phyloP scores from a whole-genome alignment of 805 yeast genomes.

The Pichia rugopelliculosa region DNA sequence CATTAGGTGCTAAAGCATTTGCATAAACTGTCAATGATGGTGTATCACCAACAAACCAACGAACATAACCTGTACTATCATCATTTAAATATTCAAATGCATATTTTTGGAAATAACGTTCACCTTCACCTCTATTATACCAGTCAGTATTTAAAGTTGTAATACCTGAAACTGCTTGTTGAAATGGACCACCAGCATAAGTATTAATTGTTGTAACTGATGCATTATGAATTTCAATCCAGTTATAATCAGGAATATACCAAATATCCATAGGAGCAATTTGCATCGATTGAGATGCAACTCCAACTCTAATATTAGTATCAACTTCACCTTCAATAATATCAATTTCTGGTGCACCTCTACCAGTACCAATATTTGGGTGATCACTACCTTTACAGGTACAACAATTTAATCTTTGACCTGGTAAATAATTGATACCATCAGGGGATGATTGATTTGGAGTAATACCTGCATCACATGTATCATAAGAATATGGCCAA shows the following conservation, averaged over 20 bases:
- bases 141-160: constrained; percentile 74
- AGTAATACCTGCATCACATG: constrained; percentile 92
- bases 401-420: constrained; percentile 71
- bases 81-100: constrained; percentile 76
- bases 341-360: constrained; percentile 97
- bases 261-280: constrained; percentile 92
- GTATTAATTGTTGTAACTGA: constrained; percentile 75
- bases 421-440: constrained; percentile 81
- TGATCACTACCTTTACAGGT: constrained; percentile 80
- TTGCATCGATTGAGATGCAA: constrained; percentile 89
- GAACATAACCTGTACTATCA: constrained; percentile 61
- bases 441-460: constrained; percentile 88
- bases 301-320: constrained; percentile 44
- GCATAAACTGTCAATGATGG: constrained; percentile 73
- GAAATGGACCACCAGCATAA: constrained; percentile 89
- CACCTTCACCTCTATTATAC: constrained; percentile 60
- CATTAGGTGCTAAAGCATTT: constrained; percentile 77
- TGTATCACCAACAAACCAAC: constrained; percentile 78
- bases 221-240: constrained; percentile 60
- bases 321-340: constrained; percentile 77
- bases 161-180: constrained; percentile 83
- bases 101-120: constrained; percentile 56
- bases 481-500: constrained; percentile 88
- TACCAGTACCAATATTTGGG: constrained; percentile 80
- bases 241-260: constrained; percentile 87